Conservation (phyloP, 2,329 filamentous ascomycete species). For the Endoconidiophora polonica region DNA sequence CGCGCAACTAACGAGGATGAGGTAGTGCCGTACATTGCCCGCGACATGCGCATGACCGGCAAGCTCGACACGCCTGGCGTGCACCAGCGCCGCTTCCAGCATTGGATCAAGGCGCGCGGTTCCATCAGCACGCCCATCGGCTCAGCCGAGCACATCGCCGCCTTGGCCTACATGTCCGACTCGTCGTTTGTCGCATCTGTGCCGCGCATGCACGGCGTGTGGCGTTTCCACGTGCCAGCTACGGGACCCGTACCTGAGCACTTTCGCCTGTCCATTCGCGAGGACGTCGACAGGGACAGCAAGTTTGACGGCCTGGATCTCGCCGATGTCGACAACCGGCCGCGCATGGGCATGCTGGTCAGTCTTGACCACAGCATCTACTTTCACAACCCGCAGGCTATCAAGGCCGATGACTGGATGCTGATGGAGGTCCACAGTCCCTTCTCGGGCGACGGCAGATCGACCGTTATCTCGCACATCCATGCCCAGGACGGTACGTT, state of each 20-base stretch:
- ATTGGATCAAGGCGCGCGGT: slow-evolving; percentile 63
- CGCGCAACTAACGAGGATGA: slow-evolving; percentile 30
- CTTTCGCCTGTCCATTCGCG: slow-evolving; percentile 1
- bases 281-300: slow-evolving; percentile 18
- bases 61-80: slow-evolving; percentile 29
- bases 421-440: slow-evolving; percentile 65
- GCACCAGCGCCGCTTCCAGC: slow-evolving; percentile 49
- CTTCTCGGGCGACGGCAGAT: slow-evolving; percentile 63
- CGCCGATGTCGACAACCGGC: slow-evolving; percentile 33
- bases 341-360: slow-evolving; percentile 69
- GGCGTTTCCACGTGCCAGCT: slow-evolving; percentile 46
- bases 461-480: slow-evolving; percentile 59
- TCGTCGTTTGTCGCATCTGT: slow-evolving; percentile 88
- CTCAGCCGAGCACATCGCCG: slow-evolving; percentile 64
- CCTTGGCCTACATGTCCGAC: slow-evolving; percentile 86
- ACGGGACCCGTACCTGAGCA: slow-evolving; percentile 17
- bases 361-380: slow-evolving; percentile 61
- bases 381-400: slow-evolving; percentile 43
- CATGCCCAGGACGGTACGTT: slow-evolving; percentile 54
- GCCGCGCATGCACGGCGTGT: slow-evolving; percentile 61
- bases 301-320: slow-evolving; percentile 21
- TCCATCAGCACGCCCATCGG: slow-evolving; percentile 57
- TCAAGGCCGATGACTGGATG: slow-evolving; percentile 59
- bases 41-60: slow-evolving; percentile 25
- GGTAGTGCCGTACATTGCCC: slow-evolving; percentile 32